Evolutionary conservation across 371 early-diverging fungal genomes (phyloP), one percentile per base, ranked within the genome.

Genomic region (Fennellomyces sp.): DNA sequence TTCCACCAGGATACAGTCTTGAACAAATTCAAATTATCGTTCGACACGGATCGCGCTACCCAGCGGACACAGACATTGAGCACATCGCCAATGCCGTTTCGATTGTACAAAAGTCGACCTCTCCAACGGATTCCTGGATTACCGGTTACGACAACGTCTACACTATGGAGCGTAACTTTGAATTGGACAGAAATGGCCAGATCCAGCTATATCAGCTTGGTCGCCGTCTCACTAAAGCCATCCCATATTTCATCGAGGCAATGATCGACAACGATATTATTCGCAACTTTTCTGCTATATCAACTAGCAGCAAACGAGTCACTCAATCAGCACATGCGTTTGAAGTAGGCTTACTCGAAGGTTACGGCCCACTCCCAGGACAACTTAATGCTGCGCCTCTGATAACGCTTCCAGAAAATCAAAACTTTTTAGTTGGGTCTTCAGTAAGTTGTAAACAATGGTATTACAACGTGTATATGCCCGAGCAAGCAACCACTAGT

Each of bases 31-130:
- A 74, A 23, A 26, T 68, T 5, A 35, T 74, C 25, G 58, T 63
- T 29, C 74, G 74, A 4, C 74, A 70, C 33, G 74, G 74, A 7
- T 68, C 71, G 5, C 65, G 74, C 0, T 74, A 68, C 28, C 66
- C 74, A 0, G 56, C 55, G 1, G 38, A 28, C 12, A 61, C 56
- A 11, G 63, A 67, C 25, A 65, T 63, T 2, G 30, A 45, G 3
- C 55, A 58, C 13, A 63, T 73, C 23, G 50, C 58, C 4, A 33
- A 57, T 6, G 48, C 61, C 26, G 30, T 67, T 1, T 27, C 35
- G 3, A 31, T 41, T 15, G 41, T 74, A 5, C 28, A 31, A 2
- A n/a, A 26, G 19, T 59, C 64, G 29, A 39, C n/a, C 3, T 7
- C 29, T 6, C 35, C 17, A 15, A 31, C 64, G 23, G 12, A 59